phyloP scores from a whole-genome alignment of 352 stramenopile species.

The Thalassiosira hispida region DNA sequence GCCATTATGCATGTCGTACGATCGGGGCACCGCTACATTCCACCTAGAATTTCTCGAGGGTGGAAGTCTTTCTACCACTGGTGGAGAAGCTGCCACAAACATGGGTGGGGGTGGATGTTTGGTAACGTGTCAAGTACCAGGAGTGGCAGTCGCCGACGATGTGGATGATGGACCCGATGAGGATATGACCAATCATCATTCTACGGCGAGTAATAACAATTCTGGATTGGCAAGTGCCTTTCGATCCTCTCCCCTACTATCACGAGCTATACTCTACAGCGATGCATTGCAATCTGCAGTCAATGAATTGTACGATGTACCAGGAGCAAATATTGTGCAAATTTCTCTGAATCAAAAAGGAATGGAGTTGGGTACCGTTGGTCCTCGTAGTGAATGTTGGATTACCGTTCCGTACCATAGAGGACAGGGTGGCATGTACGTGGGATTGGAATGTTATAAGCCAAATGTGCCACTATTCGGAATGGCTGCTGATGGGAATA shows the following conservation, averaged over 20 bases:
- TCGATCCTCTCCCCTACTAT: conserved; percentile 53
- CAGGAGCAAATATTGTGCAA: conserved; percentile 48
- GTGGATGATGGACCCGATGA: conserved; percentile 35
- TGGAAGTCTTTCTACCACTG: not conserved
- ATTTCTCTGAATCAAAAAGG: conserved; percentile 38
- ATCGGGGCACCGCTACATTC: conserved; percentile 62
- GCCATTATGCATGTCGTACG: conserved; percentile 64
- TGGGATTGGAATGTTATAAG: conserved; percentile 52
- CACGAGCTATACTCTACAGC: conserved; percentile 62
- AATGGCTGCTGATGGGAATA: conserved; percentile 9
- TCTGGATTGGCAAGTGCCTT: conserved; percentile 63
- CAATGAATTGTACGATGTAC: conserved; percentile 62
- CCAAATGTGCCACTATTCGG: too few relatives aligned
- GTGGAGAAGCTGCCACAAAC: conserved; percentile 8
- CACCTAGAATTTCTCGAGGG: conserved; percentile 65
- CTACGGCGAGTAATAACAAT: not conserved
- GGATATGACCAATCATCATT: conserved; percentile 9
- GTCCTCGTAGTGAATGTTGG: conserved; percentile 56
- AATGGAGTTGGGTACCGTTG: conserved; percentile 63
- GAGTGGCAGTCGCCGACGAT: conserved; percentile 57
- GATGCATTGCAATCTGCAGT: conserved; percentile 46
- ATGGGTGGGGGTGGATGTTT: conserved; percentile 38
- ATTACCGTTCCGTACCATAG: conserved; percentile 54
- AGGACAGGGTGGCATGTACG: conserved; percentile 39
- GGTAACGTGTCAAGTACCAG: conserved; percentile 62